phyloP scores from a whole-genome alignment of 1,284 basidiomycete species.

The Flammula alnicola region DNA sequence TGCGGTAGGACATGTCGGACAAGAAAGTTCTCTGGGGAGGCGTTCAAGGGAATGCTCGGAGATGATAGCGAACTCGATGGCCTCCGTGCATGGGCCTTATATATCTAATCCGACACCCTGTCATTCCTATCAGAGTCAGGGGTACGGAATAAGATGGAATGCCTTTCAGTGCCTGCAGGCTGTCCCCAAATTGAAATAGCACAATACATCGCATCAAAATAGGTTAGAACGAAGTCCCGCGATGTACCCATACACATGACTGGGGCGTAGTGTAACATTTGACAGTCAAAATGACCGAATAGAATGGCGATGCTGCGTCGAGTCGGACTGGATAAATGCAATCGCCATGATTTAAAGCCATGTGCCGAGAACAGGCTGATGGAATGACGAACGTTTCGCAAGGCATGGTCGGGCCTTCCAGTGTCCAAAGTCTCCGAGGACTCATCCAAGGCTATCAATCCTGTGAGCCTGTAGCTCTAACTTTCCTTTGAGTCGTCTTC shows the following conservation, averaged over 20 bases:
- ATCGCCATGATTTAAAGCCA: too few relatives aligned
- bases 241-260: background rate
- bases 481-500: too few relatives aligned
- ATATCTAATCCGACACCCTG: constrained; percentile 9
- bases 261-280: constrained; percentile 5
- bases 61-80: background rate
- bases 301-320: background rate
- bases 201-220: constrained; percentile 1
- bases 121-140: constrained; percentile 8
- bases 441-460: too few relatives aligned
- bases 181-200: too few relatives aligned
- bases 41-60: background rate
- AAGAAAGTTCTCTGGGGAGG: background rate
- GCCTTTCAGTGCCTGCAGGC: constrained; percentile 17
- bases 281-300: constrained; percentile 19
- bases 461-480: too few relatives aligned
- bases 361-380: too few relatives aligned
- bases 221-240: background rate
- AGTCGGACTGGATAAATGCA: too few relatives aligned
- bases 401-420: too few relatives aligned
- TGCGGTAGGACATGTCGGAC: constrained; percentile 24
- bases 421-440: too few relatives aligned
- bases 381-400: too few relatives aligned
- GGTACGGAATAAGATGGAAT: constrained; percentile 7
- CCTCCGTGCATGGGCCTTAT: background rate